Percentiles rank a stretch among this genome's conserved stretches.
phyloP scores from a whole-genome alignment of 805 yeast genomes.

The Candida incommunis region DNA sequence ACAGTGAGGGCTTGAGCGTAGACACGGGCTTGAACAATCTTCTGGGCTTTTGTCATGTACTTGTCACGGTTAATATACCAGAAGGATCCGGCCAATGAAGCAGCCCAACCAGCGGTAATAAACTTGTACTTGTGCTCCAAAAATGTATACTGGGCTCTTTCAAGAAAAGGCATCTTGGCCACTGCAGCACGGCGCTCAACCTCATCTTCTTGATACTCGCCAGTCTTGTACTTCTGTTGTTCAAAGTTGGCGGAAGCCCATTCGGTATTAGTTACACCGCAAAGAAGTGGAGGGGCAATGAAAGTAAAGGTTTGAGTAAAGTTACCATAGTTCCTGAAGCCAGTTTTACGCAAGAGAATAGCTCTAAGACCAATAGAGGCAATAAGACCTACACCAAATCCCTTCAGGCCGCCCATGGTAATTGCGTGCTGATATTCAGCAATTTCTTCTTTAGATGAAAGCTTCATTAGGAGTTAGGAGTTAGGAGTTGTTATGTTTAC shows the following conservation, averaged over 20 bases:
- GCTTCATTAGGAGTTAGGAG: constrained; percentile 39
- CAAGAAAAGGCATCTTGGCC: not conserved
- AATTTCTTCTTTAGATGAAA: constrained; percentile 50
- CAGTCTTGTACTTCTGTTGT: constrained; percentile 36
- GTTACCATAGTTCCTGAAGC: constrained; percentile 13
- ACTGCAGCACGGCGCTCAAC: not conserved
- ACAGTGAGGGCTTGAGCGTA: constrained; percentile 81
- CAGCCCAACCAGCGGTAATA: constrained; percentile 68
- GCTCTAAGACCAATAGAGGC: constrained; percentile 37
- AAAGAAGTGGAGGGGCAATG: constrained; percentile 51
- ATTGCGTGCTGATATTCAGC: constrained; percentile 49
- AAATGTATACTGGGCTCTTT: constrained; percentile 2
- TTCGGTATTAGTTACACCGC: constrained; percentile 55
- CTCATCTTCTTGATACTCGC: constrained; percentile 1
- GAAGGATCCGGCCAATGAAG: constrained; percentile 73
- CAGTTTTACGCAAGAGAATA: constrained; percentile 31
- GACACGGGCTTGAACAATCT: constrained; percentile 82
- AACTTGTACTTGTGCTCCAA: constrained; percentile 21
- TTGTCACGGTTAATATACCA: constrained; percentile 56
- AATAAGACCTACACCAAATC: constrained; percentile 40
- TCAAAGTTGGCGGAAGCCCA: constrained; percentile 57
- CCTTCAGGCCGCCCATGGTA: constrained; percentile 46
- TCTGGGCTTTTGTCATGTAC: constrained; percentile 61
- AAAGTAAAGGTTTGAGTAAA: constrained; percentile 41
- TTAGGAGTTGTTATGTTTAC: constrained; percentile 3